These are phyloP conservation scores for Anacardium occidentale DNA, from an alignment of 345 rosid genomes.

Conservation along the genomic window DNA sequence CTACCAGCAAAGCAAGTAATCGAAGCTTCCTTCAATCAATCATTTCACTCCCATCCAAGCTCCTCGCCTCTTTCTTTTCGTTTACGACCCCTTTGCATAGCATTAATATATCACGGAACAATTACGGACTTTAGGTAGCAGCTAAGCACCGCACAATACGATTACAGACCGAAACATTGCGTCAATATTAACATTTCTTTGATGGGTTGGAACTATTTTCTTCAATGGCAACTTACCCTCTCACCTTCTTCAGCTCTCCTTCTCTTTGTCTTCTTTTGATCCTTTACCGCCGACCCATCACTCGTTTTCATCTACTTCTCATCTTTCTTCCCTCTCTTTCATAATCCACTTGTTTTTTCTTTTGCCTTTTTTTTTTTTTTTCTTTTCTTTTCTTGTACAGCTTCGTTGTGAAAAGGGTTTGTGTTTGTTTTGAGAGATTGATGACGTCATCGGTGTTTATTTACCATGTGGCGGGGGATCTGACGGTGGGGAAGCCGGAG, in stretches of 20 bases:
- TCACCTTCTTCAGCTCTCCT: not conserved
- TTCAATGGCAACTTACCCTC: constrained; percentile 24
- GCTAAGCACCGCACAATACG: no score
- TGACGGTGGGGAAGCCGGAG: constrained; percentile 98
- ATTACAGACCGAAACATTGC: no score
- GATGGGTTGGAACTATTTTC: constrained; percentile 23
- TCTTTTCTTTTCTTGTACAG: not conserved
- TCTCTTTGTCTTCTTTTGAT: constrained; percentile 30
- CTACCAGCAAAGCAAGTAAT: no score
- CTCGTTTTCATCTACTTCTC: constrained; percentile 65
- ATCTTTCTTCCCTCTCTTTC: constrained; percentile 80
- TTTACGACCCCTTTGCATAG: no score
- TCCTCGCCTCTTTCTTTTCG: no score
- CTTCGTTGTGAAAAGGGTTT: not conserved
- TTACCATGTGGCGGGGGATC: constrained; percentile 93
- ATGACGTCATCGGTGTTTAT: constrained; percentile 75
- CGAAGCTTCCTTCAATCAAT: no score
- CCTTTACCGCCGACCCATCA: constrained; percentile 51
- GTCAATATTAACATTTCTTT: not conserved
- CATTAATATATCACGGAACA: no score
- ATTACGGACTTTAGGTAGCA: no score
- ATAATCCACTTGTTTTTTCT: constrained; percentile 37
- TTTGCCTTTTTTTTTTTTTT: no score
- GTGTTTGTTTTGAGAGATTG: not conserved
- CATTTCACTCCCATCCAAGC: no score